Conservation (phyloP, 176 grass and related monocot species). For the Thalia dealbata region DNA sequence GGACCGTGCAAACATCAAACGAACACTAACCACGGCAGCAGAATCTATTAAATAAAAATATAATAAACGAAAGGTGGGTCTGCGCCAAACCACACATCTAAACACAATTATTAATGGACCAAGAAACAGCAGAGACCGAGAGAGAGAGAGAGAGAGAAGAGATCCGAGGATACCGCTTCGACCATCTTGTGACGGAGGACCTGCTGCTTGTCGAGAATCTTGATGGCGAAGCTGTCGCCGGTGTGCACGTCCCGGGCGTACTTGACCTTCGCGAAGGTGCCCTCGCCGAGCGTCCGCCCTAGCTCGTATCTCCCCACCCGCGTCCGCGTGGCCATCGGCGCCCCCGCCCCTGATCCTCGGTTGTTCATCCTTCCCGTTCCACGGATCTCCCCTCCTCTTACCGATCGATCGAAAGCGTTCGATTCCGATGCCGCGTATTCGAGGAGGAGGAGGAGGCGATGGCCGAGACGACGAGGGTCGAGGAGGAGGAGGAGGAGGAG, state of each 20-base stretch:
- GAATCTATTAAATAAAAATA: too few relatives aligned
- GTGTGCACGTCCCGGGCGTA: slow-evolving; percentile 53
- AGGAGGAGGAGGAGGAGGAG: too few relatives aligned
- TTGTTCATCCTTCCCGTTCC: neutral
- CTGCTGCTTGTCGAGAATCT: slow-evolving; percentile 71
- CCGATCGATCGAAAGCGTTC: neutral
- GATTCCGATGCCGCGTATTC: too few relatives aligned
- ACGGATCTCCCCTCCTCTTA: neutral
- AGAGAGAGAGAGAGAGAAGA: neutral
- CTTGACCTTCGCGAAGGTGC: slow-evolving; percentile 96
- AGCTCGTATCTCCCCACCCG: slow-evolving; percentile 77
- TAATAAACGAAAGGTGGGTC: too few relatives aligned
- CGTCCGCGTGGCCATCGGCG: slow-evolving; percentile 31
- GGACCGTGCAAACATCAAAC: too few relatives aligned
- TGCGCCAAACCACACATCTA: neutral
- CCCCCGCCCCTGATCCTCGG: neutral
- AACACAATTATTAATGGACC: neutral
- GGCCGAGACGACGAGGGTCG: too few relatives aligned
- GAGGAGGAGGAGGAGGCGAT: too few relatives aligned
- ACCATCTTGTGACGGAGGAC: slow-evolving; percentile 95
- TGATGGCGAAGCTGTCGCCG: slow-evolving; percentile 53
- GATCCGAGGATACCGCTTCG: slow-evolving; percentile 89
- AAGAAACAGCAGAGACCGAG: neutral
- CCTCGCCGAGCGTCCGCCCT: slow-evolving; percentile 80
- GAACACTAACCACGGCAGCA: too few relatives aligned